Percentiles rank a stretch among this genome's conserved stretches.
phyloP scores from a whole-genome alignment of 257 asterid species.

The Solanum tacnaense region DNA sequence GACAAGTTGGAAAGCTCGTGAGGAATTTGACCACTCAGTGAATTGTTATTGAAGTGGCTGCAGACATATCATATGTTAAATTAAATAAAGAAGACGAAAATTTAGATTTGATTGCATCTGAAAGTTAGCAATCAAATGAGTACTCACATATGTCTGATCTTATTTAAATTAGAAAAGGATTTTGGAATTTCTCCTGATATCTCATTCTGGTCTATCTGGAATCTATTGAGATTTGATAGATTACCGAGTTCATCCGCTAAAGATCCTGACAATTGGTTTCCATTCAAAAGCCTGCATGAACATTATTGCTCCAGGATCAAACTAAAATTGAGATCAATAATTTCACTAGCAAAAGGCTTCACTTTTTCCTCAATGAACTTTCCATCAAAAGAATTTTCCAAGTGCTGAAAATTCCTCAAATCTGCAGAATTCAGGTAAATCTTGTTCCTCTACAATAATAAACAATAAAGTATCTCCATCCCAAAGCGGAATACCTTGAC shows the following conservation, averaged over 20 bases:
- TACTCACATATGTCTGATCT: conserved; percentile 28
- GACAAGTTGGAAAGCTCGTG: conserved; percentile 21
- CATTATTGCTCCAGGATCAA: background rate
- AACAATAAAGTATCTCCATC: background rate
- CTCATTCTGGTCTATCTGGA: conserved; percentile 36
- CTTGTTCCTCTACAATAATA: background rate
- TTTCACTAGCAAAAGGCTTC: background rate
- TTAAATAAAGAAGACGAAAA: background rate
- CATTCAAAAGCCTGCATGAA: conserved; percentile 32
- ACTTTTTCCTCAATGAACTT: background rate
- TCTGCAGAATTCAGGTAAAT: background rate
- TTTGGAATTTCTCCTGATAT: conserved; percentile 33
- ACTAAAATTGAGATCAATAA: background rate
- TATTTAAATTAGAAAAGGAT: conserved; percentile 21
- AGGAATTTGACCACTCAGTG: conserved; percentile 42
- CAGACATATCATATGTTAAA: background rate
- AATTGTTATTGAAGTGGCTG: conserved; percentile 46
- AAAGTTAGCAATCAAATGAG: background rate
- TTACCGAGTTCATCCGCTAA: conserved; percentile 35
- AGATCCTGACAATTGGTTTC: conserved; percentile 32
- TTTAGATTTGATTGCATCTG: background rate
- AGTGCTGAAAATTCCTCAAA: background rate
- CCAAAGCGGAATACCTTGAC: background rate
- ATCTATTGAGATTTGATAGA: conserved; percentile 24
- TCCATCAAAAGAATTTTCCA: background rate